A percentile compares a stretch with the other conserved stretches of the same genome.
Conservation (phyloP, 345 rosid genomes). For the Eucalyptus regnans region DNA sequence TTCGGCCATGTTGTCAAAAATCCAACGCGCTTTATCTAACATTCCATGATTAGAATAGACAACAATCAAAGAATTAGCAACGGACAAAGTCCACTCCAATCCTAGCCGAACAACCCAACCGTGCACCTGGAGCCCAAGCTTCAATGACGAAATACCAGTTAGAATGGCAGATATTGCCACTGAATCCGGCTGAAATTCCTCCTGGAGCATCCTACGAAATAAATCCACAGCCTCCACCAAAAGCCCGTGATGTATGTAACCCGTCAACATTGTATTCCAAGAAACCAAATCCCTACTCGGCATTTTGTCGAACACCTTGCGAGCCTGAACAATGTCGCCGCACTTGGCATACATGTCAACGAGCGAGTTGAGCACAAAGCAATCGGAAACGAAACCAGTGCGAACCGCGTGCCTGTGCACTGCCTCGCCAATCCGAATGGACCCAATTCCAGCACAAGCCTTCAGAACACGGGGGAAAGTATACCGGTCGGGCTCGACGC, state of each 20-base stretch:
- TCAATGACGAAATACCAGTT: slow-evolving; percentile 24
- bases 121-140: slow-evolving; percentile 48
- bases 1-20: slow-evolving; percentile 57
- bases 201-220: slow-evolving; percentile 39
- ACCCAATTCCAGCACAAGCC: slow-evolving; percentile 81
- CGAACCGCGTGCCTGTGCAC: slow-evolving; percentile 71
- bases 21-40: slow-evolving; percentile 29
- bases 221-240: slow-evolving; percentile 32
- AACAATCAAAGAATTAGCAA: slow-evolving; percentile 60
- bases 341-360: slow-evolving; percentile 91
- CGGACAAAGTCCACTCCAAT: slow-evolving; percentile 40
- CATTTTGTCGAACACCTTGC: slow-evolving; percentile 57
- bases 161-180: slow-evolving; percentile 60
- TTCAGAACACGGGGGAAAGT: slow-evolving; percentile 79
- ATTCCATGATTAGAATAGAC: slow-evolving; percentile 38
- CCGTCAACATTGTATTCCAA: slow-evolving; percentile 72
- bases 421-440: slow-evolving; percentile 52
- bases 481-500: slow-evolving; percentile 59
- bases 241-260: slow-evolving; percentile 55
- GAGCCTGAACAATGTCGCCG: slow-evolving; percentile 74
- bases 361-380: slow-evolving; percentile 62
- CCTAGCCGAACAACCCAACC: slow-evolving; percentile 63
- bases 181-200: slow-evolving; percentile 53
- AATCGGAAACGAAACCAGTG: slow-evolving; percentile 49
- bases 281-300: slow-evolving; percentile 41